Evolutionary conservation across 306 rosid genomes (phyloP).

Genomic region (Sicyos edulis): DNA sequence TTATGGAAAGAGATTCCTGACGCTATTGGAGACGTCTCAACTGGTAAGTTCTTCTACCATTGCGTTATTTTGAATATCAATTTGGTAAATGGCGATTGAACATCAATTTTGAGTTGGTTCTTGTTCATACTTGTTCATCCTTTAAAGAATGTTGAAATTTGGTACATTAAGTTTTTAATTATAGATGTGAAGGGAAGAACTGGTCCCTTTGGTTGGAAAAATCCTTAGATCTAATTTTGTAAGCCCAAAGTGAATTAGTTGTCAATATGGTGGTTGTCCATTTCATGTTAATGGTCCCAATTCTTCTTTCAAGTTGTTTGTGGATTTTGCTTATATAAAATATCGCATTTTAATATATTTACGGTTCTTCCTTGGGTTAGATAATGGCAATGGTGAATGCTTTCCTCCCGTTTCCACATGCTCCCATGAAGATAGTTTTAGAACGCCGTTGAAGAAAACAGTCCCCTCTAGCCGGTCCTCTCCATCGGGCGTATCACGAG

Average conservation of each 20-base stretch:
- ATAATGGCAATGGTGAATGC: slow-evolving; percentile 39
- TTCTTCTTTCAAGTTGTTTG: background rate
- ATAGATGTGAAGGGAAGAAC: slow-evolving; percentile 7
- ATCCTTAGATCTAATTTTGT: background rate
- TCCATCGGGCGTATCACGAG: slow-evolving; percentile 37
- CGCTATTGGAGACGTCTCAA: slow-evolving; percentile 33
- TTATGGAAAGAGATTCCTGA: slow-evolving; percentile 61
- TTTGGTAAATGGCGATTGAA: background rate
- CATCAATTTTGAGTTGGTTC: background rate
- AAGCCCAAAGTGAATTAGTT: background rate
- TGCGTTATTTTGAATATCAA: slow-evolving; percentile 17
- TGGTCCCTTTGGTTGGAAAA: background rate
- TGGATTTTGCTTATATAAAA: slow-evolving; percentile 16
- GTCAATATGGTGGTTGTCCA: slow-evolving; percentile 7
- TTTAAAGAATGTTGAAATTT: background rate
- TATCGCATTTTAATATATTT: slow-evolving; percentile 22
- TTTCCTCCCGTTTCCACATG: slow-evolving; percentile 32
- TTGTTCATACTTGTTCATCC: background rate
- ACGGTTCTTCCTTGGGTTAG: slow-evolving; percentile 32
- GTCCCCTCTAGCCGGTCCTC: slow-evolving; percentile 63
- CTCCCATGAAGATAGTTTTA: slow-evolving; percentile 32
- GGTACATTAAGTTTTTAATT: background rate
- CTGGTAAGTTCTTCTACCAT: slow-evolving; percentile 34
- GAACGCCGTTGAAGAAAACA: slow-evolving; percentile 49
- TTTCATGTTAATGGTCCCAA: slow-evolving; percentile 7